phyloP scores from a whole-genome alignment of 192 early-diverging fungal species.

The Coemansia erecta region DNA sequence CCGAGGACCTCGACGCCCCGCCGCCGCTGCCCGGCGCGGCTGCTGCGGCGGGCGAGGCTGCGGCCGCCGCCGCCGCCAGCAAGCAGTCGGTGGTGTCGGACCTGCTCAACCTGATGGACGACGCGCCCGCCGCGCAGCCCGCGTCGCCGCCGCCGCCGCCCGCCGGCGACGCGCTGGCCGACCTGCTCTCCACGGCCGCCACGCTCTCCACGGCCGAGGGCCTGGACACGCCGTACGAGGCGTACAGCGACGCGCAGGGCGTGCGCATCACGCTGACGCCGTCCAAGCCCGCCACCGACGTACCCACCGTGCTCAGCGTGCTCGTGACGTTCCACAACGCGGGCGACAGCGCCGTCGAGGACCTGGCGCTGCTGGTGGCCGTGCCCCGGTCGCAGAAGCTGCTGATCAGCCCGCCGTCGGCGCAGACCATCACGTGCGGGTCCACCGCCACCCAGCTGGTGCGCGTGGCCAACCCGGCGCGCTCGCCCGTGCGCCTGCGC shows the following conservation, averaged over 20 bases:
- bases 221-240: slow-evolving; percentile 51
- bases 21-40: slow-evolving; percentile 7
- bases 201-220: slow-evolving; percentile 23
- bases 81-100: slow-evolving; percentile 44
- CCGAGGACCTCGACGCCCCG: slow-evolving; percentile 13
- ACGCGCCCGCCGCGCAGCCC: slow-evolving; percentile 17
- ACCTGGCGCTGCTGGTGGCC: slow-evolving; percentile 84
- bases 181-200: slow-evolving; percentile 68
- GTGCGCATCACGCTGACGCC: slow-evolving; percentile 73
- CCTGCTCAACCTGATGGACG: slow-evolving; percentile 72
- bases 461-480: slow-evolving; percentile 82
- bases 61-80: slow-evolving; percentile 14
- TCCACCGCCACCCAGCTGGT: slow-evolving; percentile 73
- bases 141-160: slow-evolving; percentile 29
- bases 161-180: slow-evolving; percentile 61
- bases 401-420: slow-evolving; percentile 77
- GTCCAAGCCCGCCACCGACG: slow-evolving; percentile 54
- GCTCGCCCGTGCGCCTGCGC: slow-evolving; percentile 53
- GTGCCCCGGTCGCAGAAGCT: slow-evolving; percentile 92
- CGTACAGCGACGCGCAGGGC: slow-evolving; percentile 74
- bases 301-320: slow-evolving; percentile 63
- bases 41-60: slow-evolving; percentile 14
- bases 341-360: slow-evolving; percentile 56
- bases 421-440: slow-evolving; percentile 61
- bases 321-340: slow-evolving; percentile 69